Conservation (phyloP, 345 rosid genomes). For the Turritis glabra region DNA sequence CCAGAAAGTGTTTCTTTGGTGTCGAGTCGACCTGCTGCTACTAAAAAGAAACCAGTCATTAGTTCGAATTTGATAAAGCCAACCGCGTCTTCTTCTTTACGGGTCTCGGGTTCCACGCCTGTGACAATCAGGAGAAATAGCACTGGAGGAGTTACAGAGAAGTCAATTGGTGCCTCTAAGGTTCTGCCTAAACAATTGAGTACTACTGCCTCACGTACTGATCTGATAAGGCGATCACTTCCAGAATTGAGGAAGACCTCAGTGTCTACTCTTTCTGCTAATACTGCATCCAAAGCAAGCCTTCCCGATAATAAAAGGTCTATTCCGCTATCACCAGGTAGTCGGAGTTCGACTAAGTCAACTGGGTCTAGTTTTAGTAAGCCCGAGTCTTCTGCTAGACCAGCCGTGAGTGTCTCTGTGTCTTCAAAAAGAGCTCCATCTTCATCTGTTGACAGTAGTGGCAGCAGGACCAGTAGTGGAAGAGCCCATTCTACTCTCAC, state of each 20-base stretch:
- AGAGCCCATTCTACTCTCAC: slow-evolving; percentile 26
- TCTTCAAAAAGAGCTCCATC: slow-evolving; percentile 62
- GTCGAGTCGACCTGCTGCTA: slow-evolving; percentile 48
- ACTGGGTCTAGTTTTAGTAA: slow-evolving; percentile 50
- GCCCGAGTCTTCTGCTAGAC: slow-evolving; percentile 54
- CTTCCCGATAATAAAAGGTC: slow-evolving; percentile 57
- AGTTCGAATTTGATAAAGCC: slow-evolving; percentile 51
- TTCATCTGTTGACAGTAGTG: slow-evolving; percentile 61
- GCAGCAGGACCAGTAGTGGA: slow-evolving; percentile 53
- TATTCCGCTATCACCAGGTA: slow-evolving; percentile 47
- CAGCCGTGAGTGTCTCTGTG: slow-evolving; percentile 49
- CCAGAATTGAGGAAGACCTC: slow-evolving; percentile 84
- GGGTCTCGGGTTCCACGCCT: slow-evolving; percentile 53
- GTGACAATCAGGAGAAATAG: slow-evolving; percentile 67
- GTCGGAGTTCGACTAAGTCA: slow-evolving; percentile 54
- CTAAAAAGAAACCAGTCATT: slow-evolving; percentile 58
- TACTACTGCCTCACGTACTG: slow-evolving; percentile 45
- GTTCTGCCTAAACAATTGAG: slow-evolving; percentile 47
- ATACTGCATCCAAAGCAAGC: slow-evolving; percentile 47
- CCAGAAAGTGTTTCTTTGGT: slow-evolving; percentile 44
- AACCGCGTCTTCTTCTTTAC: slow-evolving; percentile 45
- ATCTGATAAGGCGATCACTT: slow-evolving; percentile 67
- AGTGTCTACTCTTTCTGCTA: slow-evolving; percentile 64
- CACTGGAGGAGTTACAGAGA: slow-evolving; percentile 80
- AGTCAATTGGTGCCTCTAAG: slow-evolving; percentile 41